phyloP scores from a whole-genome alignment of 2,329 filamentous ascomycete species.

The Rutstroemia sp. region DNA sequence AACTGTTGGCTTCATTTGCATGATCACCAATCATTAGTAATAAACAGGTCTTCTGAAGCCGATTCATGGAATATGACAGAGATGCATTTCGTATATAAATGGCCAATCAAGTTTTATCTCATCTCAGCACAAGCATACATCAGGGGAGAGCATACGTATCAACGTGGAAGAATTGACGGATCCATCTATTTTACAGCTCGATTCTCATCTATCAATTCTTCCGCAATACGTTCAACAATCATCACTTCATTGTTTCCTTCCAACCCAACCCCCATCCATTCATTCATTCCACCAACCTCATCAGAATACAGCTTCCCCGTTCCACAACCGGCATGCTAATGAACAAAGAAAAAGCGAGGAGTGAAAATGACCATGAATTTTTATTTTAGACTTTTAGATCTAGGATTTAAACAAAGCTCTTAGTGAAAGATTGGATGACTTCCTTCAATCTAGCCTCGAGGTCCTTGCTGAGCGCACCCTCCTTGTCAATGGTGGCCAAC shows the following conservation, averaged over 20 bases:
- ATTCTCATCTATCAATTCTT: constrained; percentile 26
- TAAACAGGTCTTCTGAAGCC: too few relatives aligned
- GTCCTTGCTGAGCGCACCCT: constrained; percentile 94
- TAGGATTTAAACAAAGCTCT: constrained; percentile 63
- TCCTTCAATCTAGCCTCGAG: constrained; percentile 78
- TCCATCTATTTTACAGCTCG: constrained; percentile 30
- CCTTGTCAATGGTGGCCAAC: constrained; percentile 82
- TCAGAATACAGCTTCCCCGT: constrained; percentile 19
- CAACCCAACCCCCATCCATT: constrained; percentile 8
- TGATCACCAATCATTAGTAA: too few relatives aligned
- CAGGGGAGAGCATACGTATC: not conserved
- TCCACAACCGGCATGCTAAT: constrained; percentile 19
- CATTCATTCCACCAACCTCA: constrained; percentile 10
- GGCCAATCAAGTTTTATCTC: not conserved
- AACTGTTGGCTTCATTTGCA: too few relatives aligned
- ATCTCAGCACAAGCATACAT: not conserved
- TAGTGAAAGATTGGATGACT: constrained; percentile 73
- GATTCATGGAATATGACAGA: too few relatives aligned
- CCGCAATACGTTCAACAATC: not conserved
- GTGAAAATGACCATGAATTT: constrained; percentile 8
- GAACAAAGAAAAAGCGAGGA: constrained; percentile 25
- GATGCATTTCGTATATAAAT: too few relatives aligned
- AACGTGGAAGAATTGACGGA: constrained; percentile 24
- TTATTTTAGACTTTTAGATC: constrained; percentile 13
- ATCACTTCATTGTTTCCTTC: too few relatives aligned